Base-by-base conservation (phyloP, 2,329 filamentous ascomycete genomes). In the Calonectria naviculata region DNA sequence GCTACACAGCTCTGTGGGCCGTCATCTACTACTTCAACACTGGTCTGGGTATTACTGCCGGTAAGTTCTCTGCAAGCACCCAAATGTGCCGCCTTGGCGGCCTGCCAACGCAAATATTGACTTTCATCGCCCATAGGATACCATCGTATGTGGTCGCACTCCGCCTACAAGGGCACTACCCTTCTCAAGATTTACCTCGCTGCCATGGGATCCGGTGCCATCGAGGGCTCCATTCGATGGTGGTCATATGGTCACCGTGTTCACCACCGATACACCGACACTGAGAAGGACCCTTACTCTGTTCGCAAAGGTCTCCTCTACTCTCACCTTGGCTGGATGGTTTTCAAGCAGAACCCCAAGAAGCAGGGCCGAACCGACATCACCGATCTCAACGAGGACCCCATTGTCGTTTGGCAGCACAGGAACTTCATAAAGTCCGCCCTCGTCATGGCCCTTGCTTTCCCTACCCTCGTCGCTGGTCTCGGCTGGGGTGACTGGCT, bases 261-360 rank as follows among this genome's bases (percentile, higher is more conserved):
- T 79, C 94, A 97, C 84, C 94, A 97, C 88, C 91, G 95, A 79
- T 97, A 97, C 84, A 97, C 95, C 86, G 95, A 97, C 82, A 97
- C 94, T 80, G 93, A 95, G 42, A 97, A 97, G 88, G 94, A 97
- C 78, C 95, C 94, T 61, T 97, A 97, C 88, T 95, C 93, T 28
- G 94, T 97, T 78, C 92, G 94, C 85, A 97, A 97, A 88, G 94
- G 94, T 77, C 89, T 97, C 61, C 85, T 95, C 76, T 96, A 95
- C 89, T 95, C 91, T 19, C 81, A 85, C 86, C 87, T 97, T 68
- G 94, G 94, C 79, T 97, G 94, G 94, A 97, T 97, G 94, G 85
- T 97, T 80, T 92, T 97, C 89, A 96, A 96, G 89, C 94, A 97
- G 87, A 96, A 97, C 87, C 94, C 94, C 75, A 96, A 96, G 89